Percentiles rank a stretch among this genome's conserved stretches.
phyloP scores from a whole-genome alignment of 129 eudicot genomes.

The Pseudognaphalium luteoalbum region DNA sequence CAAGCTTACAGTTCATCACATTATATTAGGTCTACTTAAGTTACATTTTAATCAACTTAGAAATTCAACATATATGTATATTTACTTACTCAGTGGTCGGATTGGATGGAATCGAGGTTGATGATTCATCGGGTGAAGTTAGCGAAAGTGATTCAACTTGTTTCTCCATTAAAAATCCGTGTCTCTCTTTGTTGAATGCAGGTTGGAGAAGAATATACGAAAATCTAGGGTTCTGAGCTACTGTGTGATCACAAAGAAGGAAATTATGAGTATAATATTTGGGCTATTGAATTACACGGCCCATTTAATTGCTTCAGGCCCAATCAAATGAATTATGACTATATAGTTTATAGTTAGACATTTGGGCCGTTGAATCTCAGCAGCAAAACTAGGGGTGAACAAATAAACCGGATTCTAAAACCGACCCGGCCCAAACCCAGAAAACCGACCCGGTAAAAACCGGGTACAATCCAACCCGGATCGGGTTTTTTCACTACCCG shows the following conservation, averaged over 20 bases:
- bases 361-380: too few species aligned
- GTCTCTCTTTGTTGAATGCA: not conserved
- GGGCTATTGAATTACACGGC: not conserved
- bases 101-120: slow-evolving; percentile 14
- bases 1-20: too few species aligned
- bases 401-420: too few species aligned
- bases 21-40: not conserved
- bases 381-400: too few species aligned
- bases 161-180: slow-evolving; percentile 17
- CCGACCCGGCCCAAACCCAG: too few species aligned
- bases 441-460: too few species aligned
- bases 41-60: not conserved
- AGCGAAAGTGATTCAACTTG: slow-evolving; percentile 28
- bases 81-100: slow-evolving; percentile 17
- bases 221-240: not conserved
- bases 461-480: too few species aligned
- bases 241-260: not conserved
- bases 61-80: not conserved
- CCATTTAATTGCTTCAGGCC: not conserved
- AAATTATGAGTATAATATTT: not conserved
- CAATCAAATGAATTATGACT: not conserved
- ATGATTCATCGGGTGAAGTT: slow-evolving; percentile 25
- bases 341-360: too few species aligned
- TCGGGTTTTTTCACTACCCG: too few species aligned
- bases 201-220: not conserved